Conservation (phyloP, 163 green algal species). For the Coccomyxa subellipsoidea region DNA sequence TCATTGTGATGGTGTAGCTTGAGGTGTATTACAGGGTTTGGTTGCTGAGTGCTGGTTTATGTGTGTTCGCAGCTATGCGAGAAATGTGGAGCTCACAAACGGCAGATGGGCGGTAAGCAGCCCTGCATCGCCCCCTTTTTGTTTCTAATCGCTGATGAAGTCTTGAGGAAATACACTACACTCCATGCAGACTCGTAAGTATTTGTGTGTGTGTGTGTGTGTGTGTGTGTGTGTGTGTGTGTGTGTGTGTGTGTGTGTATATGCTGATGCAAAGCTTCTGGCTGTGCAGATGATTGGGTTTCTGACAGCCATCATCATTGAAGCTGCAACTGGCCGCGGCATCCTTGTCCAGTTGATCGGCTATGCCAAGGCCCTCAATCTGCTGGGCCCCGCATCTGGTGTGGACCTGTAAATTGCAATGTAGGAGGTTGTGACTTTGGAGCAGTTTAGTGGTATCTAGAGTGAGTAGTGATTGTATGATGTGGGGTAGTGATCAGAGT, state of each 20-base stretch:
- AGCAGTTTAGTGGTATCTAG: neutral
- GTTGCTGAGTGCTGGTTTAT: neutral
- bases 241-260: neutral
- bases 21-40: neutral
- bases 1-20: neutral
- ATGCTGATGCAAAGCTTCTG: too few relatives aligned
- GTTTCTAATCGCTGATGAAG: too few relatives aligned
- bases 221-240: neutral
- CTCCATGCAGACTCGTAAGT: neutral
- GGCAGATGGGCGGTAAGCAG: conserved; percentile 36
- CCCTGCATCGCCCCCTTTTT: too few relatives aligned
- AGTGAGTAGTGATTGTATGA: neutral
- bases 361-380: conserved; percentile 23
- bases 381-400: conserved; percentile 36
- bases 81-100: conserved; percentile 34
- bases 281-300: conserved; percentile 17
- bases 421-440: too few relatives aligned
- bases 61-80: conserved; percentile 19
- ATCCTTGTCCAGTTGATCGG: conserved; percentile 33
- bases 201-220: neutral
- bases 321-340: conserved; percentile 40
- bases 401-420: conserved; percentile 15
- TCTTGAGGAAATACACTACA: too few relatives aligned
- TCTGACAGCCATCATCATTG: conserved; percentile 29
- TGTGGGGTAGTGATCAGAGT: neutral